Conservation (phyloP, 768 basidiomycete genomes). For the Pulveroboletus frians region DNA sequence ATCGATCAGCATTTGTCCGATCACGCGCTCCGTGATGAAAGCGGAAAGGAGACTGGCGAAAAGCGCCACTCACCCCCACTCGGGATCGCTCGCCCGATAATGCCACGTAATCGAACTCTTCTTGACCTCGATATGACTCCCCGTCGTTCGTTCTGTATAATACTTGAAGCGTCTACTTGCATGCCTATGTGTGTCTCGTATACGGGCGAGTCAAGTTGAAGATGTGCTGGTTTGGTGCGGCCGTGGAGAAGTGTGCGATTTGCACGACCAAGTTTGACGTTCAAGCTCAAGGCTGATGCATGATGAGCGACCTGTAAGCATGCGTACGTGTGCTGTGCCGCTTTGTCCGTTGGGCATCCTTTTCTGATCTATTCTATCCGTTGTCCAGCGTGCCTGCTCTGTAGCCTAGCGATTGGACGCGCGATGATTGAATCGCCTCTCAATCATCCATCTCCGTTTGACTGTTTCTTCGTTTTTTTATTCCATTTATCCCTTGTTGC, state of each 20-base stretch:
- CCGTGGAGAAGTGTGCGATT: constrained; percentile 68
- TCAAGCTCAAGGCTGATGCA: constrained; percentile 50
- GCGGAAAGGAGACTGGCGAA: neutral
- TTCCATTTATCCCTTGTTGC: neutral
- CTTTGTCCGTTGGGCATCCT: neutral
- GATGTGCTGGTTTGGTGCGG: constrained; percentile 53
- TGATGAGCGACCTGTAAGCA: constrained; percentile 58
- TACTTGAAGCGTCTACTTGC: too few species aligned
- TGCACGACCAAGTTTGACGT: constrained; percentile 72
- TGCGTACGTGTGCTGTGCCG: constrained; percentile 32
- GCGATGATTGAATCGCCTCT: constrained; percentile 12
- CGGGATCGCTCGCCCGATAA: constrained; percentile 87
- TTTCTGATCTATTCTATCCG: neutral
- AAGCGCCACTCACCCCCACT: constrained; percentile 88
- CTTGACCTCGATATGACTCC: constrained; percentile 95
- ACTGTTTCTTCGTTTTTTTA: neutral
- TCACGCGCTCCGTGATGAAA: constrained; percentile 1
- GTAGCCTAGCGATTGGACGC: constrained; percentile 44
- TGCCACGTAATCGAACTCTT: constrained; percentile 99
- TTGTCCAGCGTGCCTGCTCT: constrained; percentile 54
- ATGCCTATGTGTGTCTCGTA: too few species aligned
- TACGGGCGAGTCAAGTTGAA: constrained; percentile 70
- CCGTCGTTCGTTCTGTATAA: constrained; percentile 94
- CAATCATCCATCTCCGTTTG: neutral
- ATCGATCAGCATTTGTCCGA: too few species aligned